Base-by-base conservation (phyloP, 1,284 basidiomycete genomes). In the Xerocomus nothofagi region DNA sequence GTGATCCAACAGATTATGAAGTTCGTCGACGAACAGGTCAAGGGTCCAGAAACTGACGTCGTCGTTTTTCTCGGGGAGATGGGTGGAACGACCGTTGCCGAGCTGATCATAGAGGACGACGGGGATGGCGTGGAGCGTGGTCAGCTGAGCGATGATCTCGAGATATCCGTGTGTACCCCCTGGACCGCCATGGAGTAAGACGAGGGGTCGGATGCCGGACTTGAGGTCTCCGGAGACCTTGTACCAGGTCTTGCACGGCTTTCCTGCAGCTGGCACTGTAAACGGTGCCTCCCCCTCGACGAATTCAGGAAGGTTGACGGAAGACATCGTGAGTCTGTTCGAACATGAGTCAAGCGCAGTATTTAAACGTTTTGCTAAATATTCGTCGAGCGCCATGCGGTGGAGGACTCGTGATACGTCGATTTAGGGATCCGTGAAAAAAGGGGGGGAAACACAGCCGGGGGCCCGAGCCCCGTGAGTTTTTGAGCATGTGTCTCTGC, bases 71-170 rank as follows among this genome's bases (percentile, higher is more conserved):
- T 75, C 68, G 1, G 57, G 70, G n/a, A 76, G 66, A 57, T 78
- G 76, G 14, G 76, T 76, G 11, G 77, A 79, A 30, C 62, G 62
- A 17, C 74, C 77, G 46, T n/a, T n/a, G n/a, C n/a, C n/a, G n/a
- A n/a, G n/a, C n/a, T n/a, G 78, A 57, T 80, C 78, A 55, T 79
- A 79, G 47, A 79, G 59, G 44, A 80, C 61, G 54, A 78, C 59
- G 15, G 77, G 72, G 17, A 70, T 70, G 11, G 52, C 51, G n/a
- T 59, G 50, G 17, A 61, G 56, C 11, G 53, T 54, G 14, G 65
- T 60, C 39, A 77, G 60, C 36, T 70, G 66, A 24, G 63, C 53
- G 42, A 73, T 42, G 39, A 68, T 54, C n/a, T 65, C 60, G 18
- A 77, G 53, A 53, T 78, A 77, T 20, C 67, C 54, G 40, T 75